Evolutionary conservation across 306 rosid genomes (phyloP), one percentile per base, ranked within the genome.

Genomic region (Fragaria nilgerrensis): DNA sequence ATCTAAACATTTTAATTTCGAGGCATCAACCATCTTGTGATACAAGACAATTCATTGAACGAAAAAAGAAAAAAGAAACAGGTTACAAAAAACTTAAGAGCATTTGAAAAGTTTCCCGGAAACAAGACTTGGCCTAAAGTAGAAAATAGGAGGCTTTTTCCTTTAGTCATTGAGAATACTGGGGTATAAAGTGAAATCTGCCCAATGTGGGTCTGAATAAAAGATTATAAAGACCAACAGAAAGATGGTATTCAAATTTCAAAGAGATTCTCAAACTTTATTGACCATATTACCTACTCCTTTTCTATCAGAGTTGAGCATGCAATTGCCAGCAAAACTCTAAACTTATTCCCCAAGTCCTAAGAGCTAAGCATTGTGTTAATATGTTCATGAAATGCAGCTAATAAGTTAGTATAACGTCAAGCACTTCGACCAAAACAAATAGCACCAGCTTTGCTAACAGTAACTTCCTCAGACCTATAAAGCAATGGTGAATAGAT

Each of bases 171-270:
- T 27, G 27, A 50, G 47, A 19, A 50, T 20, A 70, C 9, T 20
- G 49, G 55, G 47, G 3, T 72, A 64, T 72, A 72, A 36, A 72
- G 76, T 72, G 36, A 70, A 19, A 22, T 20, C 76, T 6, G 9
- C 36, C 22, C 22, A 72, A 52, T n/a, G n/a, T 6, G 36, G 48
- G n/a, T 50, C 19, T 34, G 52, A 55, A 11, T 56, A 55, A 22
- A 39, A 73, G 23, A n/a, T 2, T 22, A 22, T 14, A 73, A 55
- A 15, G 48, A 56, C 9, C 7, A 56, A 22, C 11, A 10, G 32
- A 72, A 53, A 73, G 66, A 53, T 3, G 66, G 15, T 34, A 12
- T 25, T 59, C 32, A 62, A 27, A 25, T n/a, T 32, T 72, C 49
- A n/a, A 58, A 59, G 25, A 41, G 67, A 73, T 37, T 55, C 39